Percentiles rank a stretch among this genome's conserved stretches.
Conservation (phyloP, 1,139 yeast genomes). For the Geotrichum aggregatum region DNA sequence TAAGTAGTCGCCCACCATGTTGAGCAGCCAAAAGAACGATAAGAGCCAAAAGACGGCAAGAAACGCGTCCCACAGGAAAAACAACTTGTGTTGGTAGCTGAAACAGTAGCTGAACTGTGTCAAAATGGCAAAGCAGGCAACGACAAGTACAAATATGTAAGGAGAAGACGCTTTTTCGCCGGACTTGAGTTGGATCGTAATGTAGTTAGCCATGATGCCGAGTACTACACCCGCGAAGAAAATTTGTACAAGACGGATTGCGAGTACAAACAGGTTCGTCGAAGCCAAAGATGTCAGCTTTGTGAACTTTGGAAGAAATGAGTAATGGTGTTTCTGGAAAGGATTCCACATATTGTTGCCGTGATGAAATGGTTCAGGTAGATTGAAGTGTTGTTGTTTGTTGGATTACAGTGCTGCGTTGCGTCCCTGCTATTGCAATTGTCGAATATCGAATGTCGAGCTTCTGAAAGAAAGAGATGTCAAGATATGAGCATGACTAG, state of each 20-base stretch:
- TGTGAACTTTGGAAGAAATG: slow-evolving; percentile 16
- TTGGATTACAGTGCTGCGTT: neutral
- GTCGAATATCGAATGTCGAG: too few relatives aligned
- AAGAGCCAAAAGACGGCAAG: slow-evolving; percentile 32
- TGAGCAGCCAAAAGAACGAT: slow-evolving; percentile 35
- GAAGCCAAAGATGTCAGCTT: slow-evolving; percentile 27
- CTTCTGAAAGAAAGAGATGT: too few relatives aligned
- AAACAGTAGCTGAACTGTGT: slow-evolving; percentile 36
- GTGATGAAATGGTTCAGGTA: neutral
- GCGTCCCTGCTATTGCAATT: too few relatives aligned
- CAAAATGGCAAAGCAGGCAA: slow-evolving; percentile 30
- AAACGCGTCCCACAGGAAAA: slow-evolving; percentile 33
- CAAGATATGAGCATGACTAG: too few relatives aligned
- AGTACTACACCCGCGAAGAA: slow-evolving; percentile 36
- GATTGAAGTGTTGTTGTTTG: neutral
- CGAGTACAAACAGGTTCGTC: slow-evolving; percentile 32
- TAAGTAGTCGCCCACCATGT: slow-evolving; percentile 25
- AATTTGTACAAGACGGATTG: slow-evolving; percentile 34
- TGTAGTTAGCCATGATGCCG: slow-evolving; percentile 34
- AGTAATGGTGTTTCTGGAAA: slow-evolving; percentile 9
- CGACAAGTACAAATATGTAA: slow-evolving; percentile 32
- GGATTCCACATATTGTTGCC: slow-evolving; percentile 15
- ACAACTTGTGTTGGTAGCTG: slow-evolving; percentile 28
- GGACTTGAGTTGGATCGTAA: slow-evolving; percentile 25
- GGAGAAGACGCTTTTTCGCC: slow-evolving; percentile 32